Conservation (phyloP, 78 protist genomes). For the Cavenderia fasciculata region DNA sequence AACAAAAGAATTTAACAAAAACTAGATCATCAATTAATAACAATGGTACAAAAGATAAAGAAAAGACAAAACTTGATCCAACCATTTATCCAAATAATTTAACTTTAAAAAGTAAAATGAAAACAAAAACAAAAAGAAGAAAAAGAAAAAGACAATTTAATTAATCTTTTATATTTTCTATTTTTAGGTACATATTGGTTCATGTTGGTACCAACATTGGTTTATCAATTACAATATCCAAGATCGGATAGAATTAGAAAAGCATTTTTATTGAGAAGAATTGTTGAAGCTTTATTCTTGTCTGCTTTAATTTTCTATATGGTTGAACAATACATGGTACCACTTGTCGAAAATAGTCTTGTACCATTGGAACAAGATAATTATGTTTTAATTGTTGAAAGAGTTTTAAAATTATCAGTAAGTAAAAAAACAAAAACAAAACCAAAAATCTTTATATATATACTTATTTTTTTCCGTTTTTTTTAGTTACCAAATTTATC, state of each 20-base stretch:
- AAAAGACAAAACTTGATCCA: too few species aligned
- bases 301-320: slow-evolving; percentile 31
- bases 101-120: not conserved
- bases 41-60: too few species aligned
- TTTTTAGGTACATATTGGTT: slow-evolving; percentile 46
- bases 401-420: slow-evolving; percentile 73
- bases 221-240: slow-evolving; percentile 71
- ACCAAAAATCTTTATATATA: too few species aligned
- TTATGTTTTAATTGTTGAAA: slow-evolving; percentile 35
- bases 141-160: too few species aligned
- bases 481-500: slow-evolving; percentile 68
- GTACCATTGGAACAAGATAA: slow-evolving; percentile 57
- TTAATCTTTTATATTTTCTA: not conserved
- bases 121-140: too few species aligned
- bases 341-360: slow-evolving; percentile 59
- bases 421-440: too few species aligned
- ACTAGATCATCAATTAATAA: too few species aligned
- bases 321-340: slow-evolving; percentile 73
- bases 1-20: too few species aligned
- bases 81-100: slow-evolving; percentile 55
- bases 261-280: slow-evolving; percentile 41
- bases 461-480: too few species aligned
- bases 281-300: slow-evolving; percentile 45
- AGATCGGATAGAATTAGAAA: slow-evolving; percentile 59
- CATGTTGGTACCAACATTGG: slow-evolving; percentile 73